phyloP scores from a whole-genome alignment of 805 yeast species.

The Osmozyma mogii region DNA sequence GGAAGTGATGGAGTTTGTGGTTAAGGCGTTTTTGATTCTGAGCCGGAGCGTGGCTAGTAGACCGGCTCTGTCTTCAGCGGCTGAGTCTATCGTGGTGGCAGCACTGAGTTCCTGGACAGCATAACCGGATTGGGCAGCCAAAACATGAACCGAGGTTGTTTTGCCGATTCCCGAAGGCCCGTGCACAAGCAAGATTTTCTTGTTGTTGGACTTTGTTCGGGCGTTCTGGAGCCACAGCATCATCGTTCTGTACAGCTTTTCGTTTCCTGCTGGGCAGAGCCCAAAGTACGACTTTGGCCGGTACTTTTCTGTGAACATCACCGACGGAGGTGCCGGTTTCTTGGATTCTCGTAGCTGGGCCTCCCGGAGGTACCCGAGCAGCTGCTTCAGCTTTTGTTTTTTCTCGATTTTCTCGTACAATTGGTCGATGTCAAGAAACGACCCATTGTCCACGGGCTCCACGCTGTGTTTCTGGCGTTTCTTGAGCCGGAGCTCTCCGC shows the following conservation, averaged over 20 bases:
- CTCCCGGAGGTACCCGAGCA: conserved; percentile 1
- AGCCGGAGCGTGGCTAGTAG: conserved; percentile 16
- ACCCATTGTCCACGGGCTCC: conserved; percentile 5
- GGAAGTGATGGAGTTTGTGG: conserved; percentile 49
- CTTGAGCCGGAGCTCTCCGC: no score
- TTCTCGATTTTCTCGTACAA: conserved; percentile 11
- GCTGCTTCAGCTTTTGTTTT: conserved; percentile 6
- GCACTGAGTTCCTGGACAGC: conserved; percentile 82
- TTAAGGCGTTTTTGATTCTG: conserved; percentile 47
- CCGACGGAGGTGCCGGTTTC: conserved; percentile 2
- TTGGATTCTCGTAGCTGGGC: conserved; percentile 1
- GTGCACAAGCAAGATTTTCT: conserved; percentile 63
- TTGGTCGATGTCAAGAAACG: conserved; percentile 10
- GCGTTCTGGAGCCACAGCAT: conserved; percentile 35
- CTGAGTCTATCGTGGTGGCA: conserved; percentile 33
- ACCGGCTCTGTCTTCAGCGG: conserved; percentile 23
- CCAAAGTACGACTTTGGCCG: conserved; percentile 27
- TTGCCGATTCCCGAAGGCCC: conserved; percentile 96
- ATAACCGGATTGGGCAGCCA: conserved; percentile 78
- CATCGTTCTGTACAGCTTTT: conserved; percentile 28
- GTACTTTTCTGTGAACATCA: conserved; percentile 35
- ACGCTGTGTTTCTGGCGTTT: no score
- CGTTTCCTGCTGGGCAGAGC: conserved; percentile 39
- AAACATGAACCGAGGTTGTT: conserved; percentile 78
- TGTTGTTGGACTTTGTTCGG: no score